These are phyloP conservation scores for Sporormia fimetaria DNA, from an alignment of 495 filamentous ascomycete species.

Conservation along the genomic window DNA sequence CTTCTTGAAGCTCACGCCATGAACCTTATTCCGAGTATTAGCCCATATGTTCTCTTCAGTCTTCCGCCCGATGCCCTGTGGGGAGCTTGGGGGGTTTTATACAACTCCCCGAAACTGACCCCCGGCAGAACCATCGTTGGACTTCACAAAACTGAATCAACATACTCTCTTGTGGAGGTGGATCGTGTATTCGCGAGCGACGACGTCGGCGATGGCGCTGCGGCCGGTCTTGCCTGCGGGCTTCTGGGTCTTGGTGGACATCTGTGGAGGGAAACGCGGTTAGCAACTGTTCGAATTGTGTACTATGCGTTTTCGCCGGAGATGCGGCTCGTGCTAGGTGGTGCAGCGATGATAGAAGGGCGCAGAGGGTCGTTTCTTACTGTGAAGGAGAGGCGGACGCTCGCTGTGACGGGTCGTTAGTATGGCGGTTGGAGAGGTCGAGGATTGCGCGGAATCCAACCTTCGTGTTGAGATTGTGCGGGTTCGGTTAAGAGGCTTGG, in stretches of 20 bases:
- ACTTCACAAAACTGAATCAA: constrained; percentile 64
- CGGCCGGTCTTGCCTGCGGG: constrained; percentile 62
- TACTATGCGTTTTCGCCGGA: no score
- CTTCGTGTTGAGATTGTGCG: constrained; percentile 6
- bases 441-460: constrained; percentile 7
- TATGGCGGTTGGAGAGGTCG: constrained; percentile 6
- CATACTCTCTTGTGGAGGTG: constrained; percentile 99
- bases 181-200: constrained; percentile 99
- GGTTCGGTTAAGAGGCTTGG: no score
- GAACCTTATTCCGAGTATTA: constrained; percentile 49
- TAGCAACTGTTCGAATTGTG: constrained; percentile 1
- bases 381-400: not conserved
- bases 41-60: constrained; percentile 25
- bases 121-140: constrained; percentile 41
- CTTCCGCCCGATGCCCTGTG: constrained; percentile 34
- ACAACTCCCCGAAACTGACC: no score
- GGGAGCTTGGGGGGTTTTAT: not conserved
- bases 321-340: no score
- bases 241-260: constrained; percentile 20
- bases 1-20: constrained; percentile 99
- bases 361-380: no score
- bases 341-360: no score
- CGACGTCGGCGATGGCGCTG: constrained; percentile 95
- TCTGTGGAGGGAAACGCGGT: constrained; percentile 10
- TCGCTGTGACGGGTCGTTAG: constrained; percentile 2